Evolutionary conservation across 352 stramenopile species (phyloP).

Genomic region (Pythium apleroticum): DNA sequence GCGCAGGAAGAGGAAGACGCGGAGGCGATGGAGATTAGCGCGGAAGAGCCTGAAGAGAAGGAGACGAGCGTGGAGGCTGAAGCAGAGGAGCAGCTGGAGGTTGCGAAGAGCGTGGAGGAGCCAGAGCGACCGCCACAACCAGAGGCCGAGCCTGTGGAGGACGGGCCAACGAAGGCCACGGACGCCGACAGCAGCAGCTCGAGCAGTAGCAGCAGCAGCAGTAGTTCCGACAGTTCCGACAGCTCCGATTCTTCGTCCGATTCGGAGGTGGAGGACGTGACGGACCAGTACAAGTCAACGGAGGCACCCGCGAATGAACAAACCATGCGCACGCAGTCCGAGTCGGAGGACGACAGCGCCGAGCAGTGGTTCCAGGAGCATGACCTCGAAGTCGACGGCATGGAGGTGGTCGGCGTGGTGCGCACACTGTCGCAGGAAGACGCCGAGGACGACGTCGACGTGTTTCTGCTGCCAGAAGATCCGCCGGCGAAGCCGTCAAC

Average conservation of each 20-base stretch:
- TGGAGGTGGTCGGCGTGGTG: slow-evolving; percentile 20
- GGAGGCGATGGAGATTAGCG: background rate
- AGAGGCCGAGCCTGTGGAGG: background rate
- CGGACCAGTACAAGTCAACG: slow-evolving; percentile 18
- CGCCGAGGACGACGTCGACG: slow-evolving; percentile 21
- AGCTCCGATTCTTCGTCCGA: slow-evolving; percentile 19
- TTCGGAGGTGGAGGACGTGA: slow-evolving; percentile 28
- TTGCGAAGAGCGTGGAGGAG: background rate
- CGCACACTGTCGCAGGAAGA: background rate
- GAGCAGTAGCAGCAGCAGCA: slow-evolving; percentile 29
- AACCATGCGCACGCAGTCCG: slow-evolving; percentile 1
- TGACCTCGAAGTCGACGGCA: slow-evolving; percentile 15
- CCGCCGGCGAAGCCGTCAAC: slow-evolving; percentile 11
- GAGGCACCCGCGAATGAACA: background rate
- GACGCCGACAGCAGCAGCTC: slow-evolving; percentile 24
- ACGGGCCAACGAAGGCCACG: slow-evolving; percentile 25
- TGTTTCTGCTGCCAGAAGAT: slow-evolving; percentile 25
- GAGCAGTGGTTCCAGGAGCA: slow-evolving; percentile 30
- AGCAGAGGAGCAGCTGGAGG: background rate
- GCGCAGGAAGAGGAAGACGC: slow-evolving; percentile 1
- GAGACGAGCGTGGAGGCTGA: slow-evolving; percentile 4
- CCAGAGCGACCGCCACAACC: background rate
- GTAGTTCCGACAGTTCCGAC: slow-evolving; percentile 24
- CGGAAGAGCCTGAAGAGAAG: background rate
- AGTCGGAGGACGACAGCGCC: slow-evolving; percentile 17